Evolutionary conservation across 805 yeast species (phyloP).

Genomic region (Ogataea nonfermentans): DNA sequence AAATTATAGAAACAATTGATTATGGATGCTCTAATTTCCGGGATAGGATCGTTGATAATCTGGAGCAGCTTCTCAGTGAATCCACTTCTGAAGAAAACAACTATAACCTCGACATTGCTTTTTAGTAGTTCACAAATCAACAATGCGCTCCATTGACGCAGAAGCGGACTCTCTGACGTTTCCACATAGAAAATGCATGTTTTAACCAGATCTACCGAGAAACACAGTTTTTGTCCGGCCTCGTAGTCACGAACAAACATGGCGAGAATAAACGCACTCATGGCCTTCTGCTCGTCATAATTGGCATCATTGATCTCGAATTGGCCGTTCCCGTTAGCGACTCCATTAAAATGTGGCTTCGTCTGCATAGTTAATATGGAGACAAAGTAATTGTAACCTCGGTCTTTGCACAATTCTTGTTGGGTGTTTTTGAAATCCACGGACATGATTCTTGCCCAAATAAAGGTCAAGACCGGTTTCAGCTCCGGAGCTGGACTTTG

Average conservation of each 20-base stretch:
- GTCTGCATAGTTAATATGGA: conserved; percentile 59
- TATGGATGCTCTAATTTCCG: conserved; percentile 89
- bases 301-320: conserved; percentile 39
- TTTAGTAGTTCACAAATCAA: conserved; percentile 75
- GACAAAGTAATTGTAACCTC: conserved; percentile 84
- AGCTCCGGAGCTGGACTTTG: conserved; percentile 95
- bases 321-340: conserved; percentile 9
- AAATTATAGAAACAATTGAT: conserved; percentile 71
- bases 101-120: conserved; percentile 70
- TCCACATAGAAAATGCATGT: conserved; percentile 66
- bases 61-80: conserved; percentile 53
- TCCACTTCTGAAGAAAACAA: conserved; percentile 65
- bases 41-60: conserved; percentile 81
- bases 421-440: conserved; percentile 89
- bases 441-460: conserved; percentile 98
- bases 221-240: conserved; percentile 77
- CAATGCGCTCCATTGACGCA: conserved; percentile 90
- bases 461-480: conserved; percentile 89
- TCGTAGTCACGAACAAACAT: conserved; percentile 79
- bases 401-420: conserved; percentile 86
- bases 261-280: conserved; percentile 89
- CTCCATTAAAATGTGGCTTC: conserved; percentile 16
- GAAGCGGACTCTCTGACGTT: conserved; percentile 74
- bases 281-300: conserved; percentile 86
- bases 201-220: conserved; percentile 66